phyloP scores from a whole-genome alignment of 2,329 filamentous ascomycete genomes.

The Metarhizium sp. region DNA sequence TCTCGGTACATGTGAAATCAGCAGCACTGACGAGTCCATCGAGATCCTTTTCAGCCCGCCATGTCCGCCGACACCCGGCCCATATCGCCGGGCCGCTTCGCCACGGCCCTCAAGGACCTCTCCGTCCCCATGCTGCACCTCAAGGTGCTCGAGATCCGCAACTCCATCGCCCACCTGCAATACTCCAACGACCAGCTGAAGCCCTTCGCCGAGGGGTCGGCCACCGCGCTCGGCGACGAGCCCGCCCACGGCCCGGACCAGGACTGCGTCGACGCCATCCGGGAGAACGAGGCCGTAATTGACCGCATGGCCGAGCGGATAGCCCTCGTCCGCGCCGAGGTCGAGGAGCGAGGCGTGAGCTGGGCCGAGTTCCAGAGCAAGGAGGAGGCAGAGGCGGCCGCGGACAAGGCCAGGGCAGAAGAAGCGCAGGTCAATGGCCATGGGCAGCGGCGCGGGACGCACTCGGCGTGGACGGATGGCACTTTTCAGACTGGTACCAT shows the following conservation, averaged over 20 bases:
- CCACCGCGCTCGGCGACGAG: slow-evolving; percentile 17
- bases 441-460: slow-evolving; percentile 8
- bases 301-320: slow-evolving; percentile 58
- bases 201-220: slow-evolving; percentile 51
- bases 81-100: slow-evolving; percentile 54
- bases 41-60: slow-evolving; percentile 2
- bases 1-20: no score
- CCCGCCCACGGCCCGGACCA: slow-evolving; percentile 38
- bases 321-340: slow-evolving; percentile 52
- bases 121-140: slow-evolving; percentile 58
- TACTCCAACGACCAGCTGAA: slow-evolving; percentile 65
- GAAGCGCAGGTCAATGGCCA: background rate
- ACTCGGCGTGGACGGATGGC: slow-evolving; percentile 50
- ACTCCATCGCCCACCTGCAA: slow-evolving; percentile 64
- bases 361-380: slow-evolving; percentile 48
- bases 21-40: no score
- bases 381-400: slow-evolving; percentile 30
- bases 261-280: slow-evolving; percentile 65
- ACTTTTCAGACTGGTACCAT: slow-evolving; percentile 54
- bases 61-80: slow-evolving; percentile 57
- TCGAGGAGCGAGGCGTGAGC: slow-evolving; percentile 45
- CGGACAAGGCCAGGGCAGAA: slow-evolving; percentile 12
- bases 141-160: slow-evolving; percentile 68
- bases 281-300: slow-evolving; percentile 62
- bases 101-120: slow-evolving; percentile 57